Conservation (phyloP, 305 asterid species). For the Ajuga reptans region DNA sequence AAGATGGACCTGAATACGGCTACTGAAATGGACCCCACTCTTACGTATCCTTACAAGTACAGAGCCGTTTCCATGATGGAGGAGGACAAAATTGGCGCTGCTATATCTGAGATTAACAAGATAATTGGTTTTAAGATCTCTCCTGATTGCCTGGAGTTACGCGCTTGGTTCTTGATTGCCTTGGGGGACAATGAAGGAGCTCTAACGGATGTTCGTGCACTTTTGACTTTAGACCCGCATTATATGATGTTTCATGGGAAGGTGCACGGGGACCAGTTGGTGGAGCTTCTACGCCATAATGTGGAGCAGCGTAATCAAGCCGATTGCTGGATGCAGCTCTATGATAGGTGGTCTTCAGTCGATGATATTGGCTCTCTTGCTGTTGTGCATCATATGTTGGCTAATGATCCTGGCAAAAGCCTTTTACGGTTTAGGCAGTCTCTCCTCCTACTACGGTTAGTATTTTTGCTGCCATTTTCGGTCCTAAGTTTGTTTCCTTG, state of each 20-base stretch:
- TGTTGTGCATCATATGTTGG: slow-evolving; percentile 90
- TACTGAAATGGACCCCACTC: slow-evolving; percentile 80
- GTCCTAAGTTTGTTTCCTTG: slow-evolving; percentile 7
- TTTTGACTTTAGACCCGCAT: slow-evolving; percentile 68
- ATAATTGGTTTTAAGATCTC: slow-evolving; percentile 75
- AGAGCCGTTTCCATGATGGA: slow-evolving; percentile 51
- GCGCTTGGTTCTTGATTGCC: slow-evolving; percentile 78
- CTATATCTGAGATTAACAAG: slow-evolving; percentile 72
- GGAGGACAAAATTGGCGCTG: slow-evolving; percentile 48
- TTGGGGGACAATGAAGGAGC: slow-evolving; percentile 72
- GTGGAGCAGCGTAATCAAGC: slow-evolving; percentile 74
- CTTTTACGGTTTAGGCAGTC: slow-evolving; percentile 73
- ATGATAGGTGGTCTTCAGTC: slow-evolving; percentile 85
- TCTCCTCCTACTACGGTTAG: slow-evolving; percentile 66
- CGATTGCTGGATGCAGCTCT: slow-evolving; percentile 94
- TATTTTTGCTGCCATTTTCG: neutral
- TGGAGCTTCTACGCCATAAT: slow-evolving; percentile 50
- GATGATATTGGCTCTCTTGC: slow-evolving; percentile 95
- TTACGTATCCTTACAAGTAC: slow-evolving; percentile 66
- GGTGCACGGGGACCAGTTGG: slow-evolving; percentile 55
- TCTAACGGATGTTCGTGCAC: slow-evolving; percentile 64
- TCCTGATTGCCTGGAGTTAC: slow-evolving; percentile 87
- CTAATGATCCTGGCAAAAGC: slow-evolving; percentile 72
- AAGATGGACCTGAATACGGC: slow-evolving; percentile 58
- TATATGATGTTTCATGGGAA: slow-evolving; percentile 74